Base-by-base conservation (phyloP, 257 asterid species). In the Solanum peruvianum region DNA sequence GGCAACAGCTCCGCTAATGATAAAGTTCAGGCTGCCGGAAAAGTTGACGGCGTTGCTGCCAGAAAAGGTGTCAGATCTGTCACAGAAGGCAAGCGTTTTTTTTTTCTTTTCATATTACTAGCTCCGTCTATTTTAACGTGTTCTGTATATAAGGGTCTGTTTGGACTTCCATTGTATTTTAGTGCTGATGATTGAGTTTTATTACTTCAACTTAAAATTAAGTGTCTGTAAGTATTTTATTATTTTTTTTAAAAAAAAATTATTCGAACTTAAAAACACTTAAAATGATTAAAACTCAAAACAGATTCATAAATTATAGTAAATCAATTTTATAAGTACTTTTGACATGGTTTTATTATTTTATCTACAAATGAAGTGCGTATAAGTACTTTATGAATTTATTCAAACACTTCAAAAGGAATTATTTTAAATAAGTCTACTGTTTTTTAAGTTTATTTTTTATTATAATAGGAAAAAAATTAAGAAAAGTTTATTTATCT, bases 81-180 rank as follows among this genome's bases (percentile, higher is more conserved):
- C 37, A 86, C 84, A 9, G 92, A 91, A 92, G 96, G 98, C 88
- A 8, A 18, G 73, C 16, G 2, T 5, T 64, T 64, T 62, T 56
- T 56, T 52, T 52, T 27, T 27, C 27, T 27, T 6, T 35, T 4
- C 39, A 5, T 35, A 49, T 21, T 45, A 52, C 76, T 60, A 23
- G 14, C 67, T 52, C 27, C 9, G 9, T 23, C 27, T 12, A 60
- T 60, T 60, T 60, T 60, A 9, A 23, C 6, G 25, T 58, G 6
- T 49, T 21, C 21, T n/a, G 12, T 60, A 60, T 3, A 60, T 21
- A 20, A 21, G 12, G 23, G 67, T 23, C 25, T 60, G 27, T 60
- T 21, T 60, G 27, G 14, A 60, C 11, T 60, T 60, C 23, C 27
- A 58, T 58, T 58, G 13, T 60, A 21, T 60, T 60, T 20, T 60